Base-by-base conservation (phyloP, 345 rosid genomes). In the Lepidium sativum region DNA sequence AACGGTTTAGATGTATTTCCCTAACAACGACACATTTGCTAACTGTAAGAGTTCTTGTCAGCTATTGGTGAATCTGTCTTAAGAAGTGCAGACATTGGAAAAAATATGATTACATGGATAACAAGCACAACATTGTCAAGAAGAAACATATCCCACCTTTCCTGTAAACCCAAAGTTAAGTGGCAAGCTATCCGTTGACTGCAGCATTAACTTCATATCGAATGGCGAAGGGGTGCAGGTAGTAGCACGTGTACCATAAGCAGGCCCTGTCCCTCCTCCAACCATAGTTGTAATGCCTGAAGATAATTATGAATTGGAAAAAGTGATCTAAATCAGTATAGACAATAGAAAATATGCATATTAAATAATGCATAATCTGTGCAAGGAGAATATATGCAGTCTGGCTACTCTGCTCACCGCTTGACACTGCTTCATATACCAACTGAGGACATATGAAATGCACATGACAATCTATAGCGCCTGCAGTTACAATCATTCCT, bases 221-320 rank as follows among this genome's bases (percentile, higher is more conserved):
- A 62, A 76, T 10, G 91, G 83, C 31, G 97, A 82, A 17, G 99
- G 97, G 54, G 99, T 90, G 61, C 99, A 90, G 16, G 99, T 86
- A 60, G 99, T 94, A 45, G 99, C 99, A 33, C 97, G 87, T 42
- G 99, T 94, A 53, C 99, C 99, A 23, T 83, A 75, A 63, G 99
- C 87, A 51, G 99, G 99, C 54, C 99, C 99, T 39, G 99, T 94
- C 60, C 97, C 99, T 65, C 99, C 99, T 76, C 99, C 97, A 41
- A 94, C 77, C 73, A 94, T 59, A 4, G 99, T 94, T 64, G 99
- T 94, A 69, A 90, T 78, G 44, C 99, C 99, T 94, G 39, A 47
- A 84, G 9, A 63, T 23, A 8, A 68, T 40, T 9, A 29, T 21
- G 32, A 60, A 65, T 21, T 31, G 12, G 33, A 31, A 1, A 4